These are phyloP conservation scores for Leccinum boreale DNA, from an alignment of 768 basidiomycete species.

Conservation along the genomic window DNA sequence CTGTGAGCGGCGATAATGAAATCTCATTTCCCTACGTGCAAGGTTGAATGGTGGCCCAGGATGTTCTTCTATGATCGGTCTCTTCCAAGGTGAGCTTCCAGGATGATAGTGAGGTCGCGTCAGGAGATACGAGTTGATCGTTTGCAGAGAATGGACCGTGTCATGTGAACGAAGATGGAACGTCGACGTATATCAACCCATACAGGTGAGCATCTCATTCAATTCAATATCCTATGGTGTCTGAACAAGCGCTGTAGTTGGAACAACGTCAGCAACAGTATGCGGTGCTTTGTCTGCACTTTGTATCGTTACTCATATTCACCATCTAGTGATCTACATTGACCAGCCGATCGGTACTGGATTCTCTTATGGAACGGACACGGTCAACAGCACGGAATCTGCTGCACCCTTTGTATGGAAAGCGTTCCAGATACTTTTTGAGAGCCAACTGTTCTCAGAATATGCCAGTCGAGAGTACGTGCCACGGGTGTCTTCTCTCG, in stretches of 20 bases:
- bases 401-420: conserved; percentile 59
- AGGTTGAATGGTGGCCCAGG: conserved; percentile 63
- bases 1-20: neutral
- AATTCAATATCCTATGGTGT: neutral
- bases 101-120: neutral
- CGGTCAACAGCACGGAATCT: conserved; percentile 48
- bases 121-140: neutral
- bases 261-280: conserved; percentile 68
- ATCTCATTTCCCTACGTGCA: neutral
- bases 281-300: conserved; percentile 15
- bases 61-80: conserved; percentile 61
- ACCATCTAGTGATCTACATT: conserved; percentile 58
- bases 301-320: neutral
- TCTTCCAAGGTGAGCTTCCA: conserved; percentile 50
- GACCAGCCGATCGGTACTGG: conserved; percentile 68
- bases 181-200: conserved; percentile 54
- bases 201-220: conserved; percentile 42
- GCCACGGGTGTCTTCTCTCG: neutral
- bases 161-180: conserved; percentile 50
- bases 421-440: conserved; percentile 62
- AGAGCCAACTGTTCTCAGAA: conserved; percentile 48
- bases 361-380: conserved; percentile 56
- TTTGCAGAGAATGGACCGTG: conserved; percentile 62
- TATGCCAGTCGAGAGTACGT: conserved; percentile 52
- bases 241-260: conserved; percentile 40